phyloP scores from a whole-genome alignment of 1,284 basidiomycete genomes.

The Apiotrichum akiyoshidainum region DNA sequence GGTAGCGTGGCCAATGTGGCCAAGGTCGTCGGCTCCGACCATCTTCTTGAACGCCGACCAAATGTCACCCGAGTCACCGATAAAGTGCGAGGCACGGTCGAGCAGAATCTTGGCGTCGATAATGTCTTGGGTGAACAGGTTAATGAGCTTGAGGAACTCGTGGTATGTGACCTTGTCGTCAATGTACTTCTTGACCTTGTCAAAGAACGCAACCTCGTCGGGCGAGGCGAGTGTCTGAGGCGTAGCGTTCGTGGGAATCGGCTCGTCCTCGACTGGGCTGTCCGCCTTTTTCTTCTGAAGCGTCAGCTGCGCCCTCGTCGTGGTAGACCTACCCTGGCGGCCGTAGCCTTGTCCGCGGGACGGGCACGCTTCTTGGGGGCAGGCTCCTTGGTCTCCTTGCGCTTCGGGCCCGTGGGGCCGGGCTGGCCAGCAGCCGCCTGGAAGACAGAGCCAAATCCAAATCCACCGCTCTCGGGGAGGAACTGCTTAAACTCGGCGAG shows the following conservation, averaged over 20 bases:
- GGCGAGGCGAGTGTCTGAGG: slow-evolving; percentile 58
- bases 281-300: slow-evolving; percentile 35
- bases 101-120: slow-evolving; percentile 83
- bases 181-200: slow-evolving; percentile 80
- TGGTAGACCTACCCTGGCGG: slow-evolving; percentile 26
- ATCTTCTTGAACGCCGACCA: slow-evolving; percentile 83
- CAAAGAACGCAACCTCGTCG: slow-evolving; percentile 92
- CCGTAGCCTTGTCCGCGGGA: slow-evolving; percentile 54
- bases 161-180: slow-evolving; percentile 85
- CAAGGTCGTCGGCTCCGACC: slow-evolving; percentile 69
- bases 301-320: slow-evolving; percentile 10
- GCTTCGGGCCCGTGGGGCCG: too few relatives aligned
- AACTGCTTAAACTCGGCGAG: slow-evolving; percentile 96
- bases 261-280: slow-evolving; percentile 39
- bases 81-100: slow-evolving; percentile 72
- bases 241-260: slow-evolving; percentile 16
- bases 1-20: slow-evolving; percentile 71
- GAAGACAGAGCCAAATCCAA: slow-evolving; percentile 39
- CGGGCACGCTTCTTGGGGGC: slow-evolving; percentile 41
- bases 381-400: slow-evolving; percentile 44
- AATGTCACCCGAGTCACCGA: slow-evolving; percentile 70
- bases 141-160: slow-evolving; percentile 93
- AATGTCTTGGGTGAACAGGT: slow-evolving; percentile 90
- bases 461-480: slow-evolving; percentile 63
- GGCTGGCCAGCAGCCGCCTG: slow-evolving; percentile 31